Percentiles rank a stretch among this genome's conserved stretches.
These are phyloP conservation scores for Pseudogymnoascus pannorum DNA, from an alignment of 2,329 filamentous ascomycete genomes.

Conservation along the genomic window DNA sequence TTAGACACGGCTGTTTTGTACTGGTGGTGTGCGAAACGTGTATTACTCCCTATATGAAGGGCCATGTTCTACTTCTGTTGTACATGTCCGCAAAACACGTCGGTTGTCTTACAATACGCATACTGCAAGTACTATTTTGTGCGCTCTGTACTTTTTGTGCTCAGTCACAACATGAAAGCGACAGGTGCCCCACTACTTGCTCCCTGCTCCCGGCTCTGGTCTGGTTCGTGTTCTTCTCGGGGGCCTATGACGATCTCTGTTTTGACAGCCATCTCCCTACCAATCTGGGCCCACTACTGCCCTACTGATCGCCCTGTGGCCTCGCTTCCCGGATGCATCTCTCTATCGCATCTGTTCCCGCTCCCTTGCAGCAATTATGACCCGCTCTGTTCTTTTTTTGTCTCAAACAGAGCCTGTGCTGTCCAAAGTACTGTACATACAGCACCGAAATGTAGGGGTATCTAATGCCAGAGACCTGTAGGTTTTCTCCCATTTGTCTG, in stretches of 20 bases:
- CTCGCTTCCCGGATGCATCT: slow-evolving; percentile 2
- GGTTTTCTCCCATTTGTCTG: neutral
- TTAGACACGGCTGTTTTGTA: neutral
- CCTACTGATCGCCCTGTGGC: slow-evolving; percentile 4
- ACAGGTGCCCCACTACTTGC: neutral
- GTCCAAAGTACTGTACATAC: neutral
- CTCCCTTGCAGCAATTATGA: neutral
- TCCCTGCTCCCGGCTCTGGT: neutral
- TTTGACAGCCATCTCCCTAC: neutral
- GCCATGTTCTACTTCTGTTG: neutral
- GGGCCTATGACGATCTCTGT: slow-evolving; percentile 1
- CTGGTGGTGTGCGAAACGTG: neutral
- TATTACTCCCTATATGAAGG: neutral
- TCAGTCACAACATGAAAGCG: neutral
- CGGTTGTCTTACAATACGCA: neutral
- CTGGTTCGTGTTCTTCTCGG: neutral
- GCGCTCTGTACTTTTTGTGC: neutral
- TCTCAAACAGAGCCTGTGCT: neutral
- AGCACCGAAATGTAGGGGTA: neutral
- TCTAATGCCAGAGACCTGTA: neutral
- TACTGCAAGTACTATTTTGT: neutral
- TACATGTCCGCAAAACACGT: neutral
- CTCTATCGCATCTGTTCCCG: slow-evolving; percentile 2
- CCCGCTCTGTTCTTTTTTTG: neutral
- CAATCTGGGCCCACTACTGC: neutral